These are phyloP conservation scores for Fusarium sp. DNA, from an alignment of 2,329 filamentous ascomycete genomes.

Conservation along the genomic window DNA sequence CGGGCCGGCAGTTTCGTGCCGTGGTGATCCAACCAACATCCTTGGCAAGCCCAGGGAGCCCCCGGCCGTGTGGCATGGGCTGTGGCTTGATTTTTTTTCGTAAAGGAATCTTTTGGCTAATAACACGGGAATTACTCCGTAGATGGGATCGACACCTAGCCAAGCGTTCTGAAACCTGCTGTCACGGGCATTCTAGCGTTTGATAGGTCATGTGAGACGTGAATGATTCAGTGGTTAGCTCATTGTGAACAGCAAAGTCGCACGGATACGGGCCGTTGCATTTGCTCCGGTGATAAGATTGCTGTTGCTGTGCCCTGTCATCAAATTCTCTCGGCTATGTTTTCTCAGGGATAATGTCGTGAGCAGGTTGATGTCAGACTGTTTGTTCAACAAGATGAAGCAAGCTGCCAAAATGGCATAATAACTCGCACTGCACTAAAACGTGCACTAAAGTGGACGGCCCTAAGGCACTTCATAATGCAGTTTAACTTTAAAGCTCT, in stretches of 20 bases:
- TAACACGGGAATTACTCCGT: constrained; percentile 9
- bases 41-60: not conserved
- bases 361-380: not conserved
- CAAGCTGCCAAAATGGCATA: not conserved
- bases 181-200: not conserved
- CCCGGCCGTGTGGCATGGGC: constrained; percentile 11
- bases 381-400: too few species aligned
- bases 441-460: not conserved
- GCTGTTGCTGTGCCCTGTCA: too few species aligned
- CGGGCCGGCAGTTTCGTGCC: constrained; percentile 36
- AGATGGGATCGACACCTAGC: constrained; percentile 5
- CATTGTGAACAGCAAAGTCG: not conserved
- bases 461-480: not conserved
- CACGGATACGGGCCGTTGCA: not conserved
- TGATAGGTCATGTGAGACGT: not conserved
- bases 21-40: constrained; percentile 27
- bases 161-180: constrained; percentile 21
- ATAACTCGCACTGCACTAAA: too few species aligned
- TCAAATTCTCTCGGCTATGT: too few species aligned
- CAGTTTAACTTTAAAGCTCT: constrained; percentile 13
- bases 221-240: constrained; percentile 30
- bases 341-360: too few species aligned
- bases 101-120: not conserved
- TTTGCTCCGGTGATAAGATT: not conserved
- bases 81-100: constrained; percentile 30